Percentiles rank a stretch among this genome's conserved stretches.
phyloP scores from a whole-genome alignment of 345 rosid genomes.

The Reutealis trisperma region DNA sequence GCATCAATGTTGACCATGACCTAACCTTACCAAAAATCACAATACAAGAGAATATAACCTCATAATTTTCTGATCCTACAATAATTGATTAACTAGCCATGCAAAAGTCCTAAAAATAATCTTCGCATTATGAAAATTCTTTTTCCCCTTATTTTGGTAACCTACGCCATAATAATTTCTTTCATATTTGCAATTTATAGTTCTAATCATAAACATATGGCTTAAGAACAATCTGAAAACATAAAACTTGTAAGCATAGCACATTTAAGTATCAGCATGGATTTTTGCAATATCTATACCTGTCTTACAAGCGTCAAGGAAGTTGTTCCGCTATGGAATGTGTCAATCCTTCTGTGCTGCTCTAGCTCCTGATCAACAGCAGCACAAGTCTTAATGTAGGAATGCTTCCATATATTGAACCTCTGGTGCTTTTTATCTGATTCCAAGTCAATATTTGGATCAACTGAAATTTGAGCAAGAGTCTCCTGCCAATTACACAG shows the following conservation, averaged over 20 bases:
- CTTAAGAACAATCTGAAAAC: too few relatives aligned
- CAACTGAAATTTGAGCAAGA: conserved; percentile 51
- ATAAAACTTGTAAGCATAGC: not conserved
- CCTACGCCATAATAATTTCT: not conserved
- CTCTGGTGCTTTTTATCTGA: conserved; percentile 48
- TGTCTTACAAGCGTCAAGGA: conserved; percentile 83
- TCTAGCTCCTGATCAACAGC: conserved; percentile 74
- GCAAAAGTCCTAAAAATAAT: too few relatives aligned
- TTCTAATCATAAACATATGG: not conserved
- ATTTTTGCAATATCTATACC: conserved; percentile 34
- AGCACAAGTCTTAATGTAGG: conserved; percentile 75
- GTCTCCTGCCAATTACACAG: conserved; percentile 84
- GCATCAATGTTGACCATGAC: not conserved
- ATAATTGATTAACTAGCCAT: not conserved
- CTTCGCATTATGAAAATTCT: too few relatives aligned
- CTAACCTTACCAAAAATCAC: not conserved
- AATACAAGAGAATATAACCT: too few relatives aligned
- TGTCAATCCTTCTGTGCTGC: conserved; percentile 64
- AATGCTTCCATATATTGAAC: conserved; percentile 76
- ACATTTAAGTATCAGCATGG: not conserved
- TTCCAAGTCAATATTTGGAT: conserved; percentile 52
- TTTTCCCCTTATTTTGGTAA: not conserved
- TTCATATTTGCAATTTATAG: not conserved
- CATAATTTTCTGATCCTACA: not conserved
- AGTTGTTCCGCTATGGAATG: conserved; percentile 83